phyloP scores from a whole-genome alignment of 2,329 filamentous ascomycete species.

The Sporothrix curviconia region DNA sequence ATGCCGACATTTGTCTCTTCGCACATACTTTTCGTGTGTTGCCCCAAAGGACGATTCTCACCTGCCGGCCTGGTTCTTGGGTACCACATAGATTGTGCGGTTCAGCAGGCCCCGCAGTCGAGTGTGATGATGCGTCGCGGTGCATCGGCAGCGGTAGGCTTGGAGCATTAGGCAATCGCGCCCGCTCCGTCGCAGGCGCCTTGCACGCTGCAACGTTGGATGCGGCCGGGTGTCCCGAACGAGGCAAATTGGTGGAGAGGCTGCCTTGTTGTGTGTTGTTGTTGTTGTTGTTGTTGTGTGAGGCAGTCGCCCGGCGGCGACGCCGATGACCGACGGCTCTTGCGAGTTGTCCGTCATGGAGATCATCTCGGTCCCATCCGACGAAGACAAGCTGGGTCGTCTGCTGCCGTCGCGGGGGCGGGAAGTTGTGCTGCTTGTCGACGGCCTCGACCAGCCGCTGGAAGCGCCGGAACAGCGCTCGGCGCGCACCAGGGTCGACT shows the following conservation, averaged over 20 bases:
- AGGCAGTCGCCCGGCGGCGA: no score
- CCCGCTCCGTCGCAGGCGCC: no score
- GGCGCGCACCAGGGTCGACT: constrained; percentile 77
- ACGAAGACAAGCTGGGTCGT: not conserved
- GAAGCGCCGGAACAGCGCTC: constrained; percentile 85
- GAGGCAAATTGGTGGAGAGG: no score
- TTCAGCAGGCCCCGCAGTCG: constrained; percentile 49
- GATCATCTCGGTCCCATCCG: constrained; percentile 7
- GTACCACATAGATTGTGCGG: constrained; percentile 35
- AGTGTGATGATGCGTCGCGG: constrained; percentile 47
- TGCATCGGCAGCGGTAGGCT: not conserved
- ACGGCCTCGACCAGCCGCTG: constrained; percentile 82
- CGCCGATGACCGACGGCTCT: not conserved
- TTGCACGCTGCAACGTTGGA: no score
- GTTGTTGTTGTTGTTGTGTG: not conserved
- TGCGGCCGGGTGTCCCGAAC: no score
- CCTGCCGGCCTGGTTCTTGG: constrained; percentile 10
- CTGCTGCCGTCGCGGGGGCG: constrained; percentile 40
- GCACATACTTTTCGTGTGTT: no score
- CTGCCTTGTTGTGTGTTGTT: constrained; percentile 11
- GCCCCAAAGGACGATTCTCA: constrained; percentile 18
- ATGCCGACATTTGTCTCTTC: no score
- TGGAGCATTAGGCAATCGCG: no score
- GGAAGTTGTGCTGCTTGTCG: constrained; percentile 86
- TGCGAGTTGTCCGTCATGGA: constrained; percentile 10